These are phyloP conservation scores for Cynanchum wilfordii DNA, from an alignment of 257 asterid genomes.

Conservation along the genomic window DNA sequence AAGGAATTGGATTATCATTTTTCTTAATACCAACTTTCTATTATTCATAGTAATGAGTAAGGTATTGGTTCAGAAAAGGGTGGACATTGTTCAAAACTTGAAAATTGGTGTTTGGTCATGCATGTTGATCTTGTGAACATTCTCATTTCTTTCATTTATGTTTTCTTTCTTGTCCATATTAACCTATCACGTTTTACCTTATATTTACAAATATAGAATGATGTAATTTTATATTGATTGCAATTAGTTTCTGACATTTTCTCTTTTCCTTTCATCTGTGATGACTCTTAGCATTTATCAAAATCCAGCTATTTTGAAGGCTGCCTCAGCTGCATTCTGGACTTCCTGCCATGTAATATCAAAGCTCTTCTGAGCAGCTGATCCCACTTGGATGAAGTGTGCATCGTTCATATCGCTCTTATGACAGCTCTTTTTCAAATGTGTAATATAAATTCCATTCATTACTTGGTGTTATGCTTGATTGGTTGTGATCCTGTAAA, in stretches of 20 bases:
- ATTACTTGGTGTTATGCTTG: not conserved
- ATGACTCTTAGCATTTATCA: slow-evolving; percentile 67
- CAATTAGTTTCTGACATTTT: not conserved
- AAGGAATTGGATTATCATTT: not conserved
- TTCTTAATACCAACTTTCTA: not conserved
- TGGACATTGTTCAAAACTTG: too few species aligned
- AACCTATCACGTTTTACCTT: not conserved
- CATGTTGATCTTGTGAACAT: not conserved
- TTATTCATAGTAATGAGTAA: not conserved
- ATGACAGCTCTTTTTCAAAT: not conserved
- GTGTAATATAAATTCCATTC: not conserved
- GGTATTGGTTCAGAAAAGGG: not conserved
- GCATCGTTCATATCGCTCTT: not conserved
- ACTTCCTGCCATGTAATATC: slow-evolving; percentile 82
- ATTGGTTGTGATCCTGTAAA: slow-evolving; percentile 6
- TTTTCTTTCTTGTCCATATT: not conserved
- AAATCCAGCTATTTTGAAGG: slow-evolving; percentile 78
- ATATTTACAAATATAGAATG: not conserved
- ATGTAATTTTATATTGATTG: slow-evolving; percentile 3
- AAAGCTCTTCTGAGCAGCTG: slow-evolving; percentile 61
- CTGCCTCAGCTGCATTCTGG: slow-evolving; percentile 92
- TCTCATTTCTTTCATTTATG: not conserved
- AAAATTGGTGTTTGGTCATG: not conserved
- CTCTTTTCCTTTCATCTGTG: slow-evolving; percentile 8
- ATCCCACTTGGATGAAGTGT: not conserved